Base-by-base conservation (phyloP, 352 stramenopile genomes). In the Pseudoperonospora humuli region DNA sequence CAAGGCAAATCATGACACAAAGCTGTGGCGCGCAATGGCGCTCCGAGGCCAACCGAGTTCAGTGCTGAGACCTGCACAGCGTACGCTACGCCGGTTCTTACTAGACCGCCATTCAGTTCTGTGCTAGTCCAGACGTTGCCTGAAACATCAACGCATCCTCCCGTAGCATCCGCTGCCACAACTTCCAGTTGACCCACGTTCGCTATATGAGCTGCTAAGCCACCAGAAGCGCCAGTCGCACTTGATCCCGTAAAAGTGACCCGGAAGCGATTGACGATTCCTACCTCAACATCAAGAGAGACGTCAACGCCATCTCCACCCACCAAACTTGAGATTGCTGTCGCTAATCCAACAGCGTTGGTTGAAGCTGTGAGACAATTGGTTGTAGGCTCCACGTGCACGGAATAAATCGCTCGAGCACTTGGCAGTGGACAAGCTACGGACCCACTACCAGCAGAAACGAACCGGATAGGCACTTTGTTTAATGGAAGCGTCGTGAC, bases 211-310 rank as follows among this genome's bases (percentile, higher is more conserved):
- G 57, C 37, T 17, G 41, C 5, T 1, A 21, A 41, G 8, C 21
- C 54, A 4, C 57, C 57, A 3, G 57, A 59, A 0, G 52, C 41
- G n/a, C 57, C 67, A 20, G 84, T 57, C 34, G 88, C 59, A 26
- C 64, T 78, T 18, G 84, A 64, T 0, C 85, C 88, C 3, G 65
- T 72, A 50, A 97, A 97, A 2, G 90, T 97, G 18, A 98, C 75
- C 10, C 77, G 67, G 46, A 93, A 97, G 35, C 36, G 51, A 4
- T 33, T 56, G 11, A 48, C 36, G 10, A 24, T 32, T 18, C 41
- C 20, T n/a, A 15, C 24, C 69, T 32, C 76, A 60, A 59, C 80
- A 92, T 57, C 56, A 15, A 53, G 44, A 27, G 56, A 61, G 17
- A 47, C 40, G 71, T 61, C n/a, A 68, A 82, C 19, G 90, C 74